Evolutionary conservation across 2,329 filamentous ascomycete genomes (phyloP).

Genomic region (Stachybotrys chlorohalonatus): DNA sequence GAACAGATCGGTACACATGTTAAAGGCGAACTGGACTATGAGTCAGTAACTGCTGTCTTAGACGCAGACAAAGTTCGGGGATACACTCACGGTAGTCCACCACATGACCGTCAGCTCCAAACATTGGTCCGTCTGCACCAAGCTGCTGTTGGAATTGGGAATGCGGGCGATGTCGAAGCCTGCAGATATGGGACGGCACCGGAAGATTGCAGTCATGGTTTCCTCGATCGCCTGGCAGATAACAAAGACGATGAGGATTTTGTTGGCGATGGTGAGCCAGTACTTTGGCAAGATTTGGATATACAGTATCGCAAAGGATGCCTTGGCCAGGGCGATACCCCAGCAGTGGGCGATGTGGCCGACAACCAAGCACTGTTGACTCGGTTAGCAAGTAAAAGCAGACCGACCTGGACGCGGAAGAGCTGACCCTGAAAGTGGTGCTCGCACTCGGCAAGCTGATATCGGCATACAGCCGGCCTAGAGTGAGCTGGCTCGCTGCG

Average conservation of each 20-base stretch:
- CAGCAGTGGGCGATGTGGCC: constrained; percentile 18
- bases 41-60: neutral
- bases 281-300: constrained; percentile 18
- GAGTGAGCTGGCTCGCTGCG: neutral
- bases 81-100: constrained; percentile 16
- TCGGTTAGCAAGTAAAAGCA: neutral
- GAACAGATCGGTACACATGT: constrained; percentile 24
- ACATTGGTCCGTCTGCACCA: constrained; percentile 9
- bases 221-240: constrained; percentile 19
- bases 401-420: neutral
- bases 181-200: constrained; percentile 16
- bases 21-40: constrained; percentile 17
- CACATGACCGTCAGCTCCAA: constrained; percentile 18
- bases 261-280: constrained; percentile 16
- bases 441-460: neutral
- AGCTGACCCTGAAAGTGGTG: neutral
- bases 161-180: constrained; percentile 11
- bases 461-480: neutral
- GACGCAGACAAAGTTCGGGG: neutral
- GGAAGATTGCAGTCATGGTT: constrained; percentile 15
- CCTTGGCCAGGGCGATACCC: constrained; percentile 18
- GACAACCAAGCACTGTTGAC: constrained; percentile 8
- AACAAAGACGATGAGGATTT: constrained; percentile 16
- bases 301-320: constrained; percentile 22
- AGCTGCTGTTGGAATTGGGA: constrained; percentile 1